These are phyloP conservation scores for Coemansia sp. DNA, from an alignment of 192 early-diverging fungal species.

Conservation along the genomic window DNA sequence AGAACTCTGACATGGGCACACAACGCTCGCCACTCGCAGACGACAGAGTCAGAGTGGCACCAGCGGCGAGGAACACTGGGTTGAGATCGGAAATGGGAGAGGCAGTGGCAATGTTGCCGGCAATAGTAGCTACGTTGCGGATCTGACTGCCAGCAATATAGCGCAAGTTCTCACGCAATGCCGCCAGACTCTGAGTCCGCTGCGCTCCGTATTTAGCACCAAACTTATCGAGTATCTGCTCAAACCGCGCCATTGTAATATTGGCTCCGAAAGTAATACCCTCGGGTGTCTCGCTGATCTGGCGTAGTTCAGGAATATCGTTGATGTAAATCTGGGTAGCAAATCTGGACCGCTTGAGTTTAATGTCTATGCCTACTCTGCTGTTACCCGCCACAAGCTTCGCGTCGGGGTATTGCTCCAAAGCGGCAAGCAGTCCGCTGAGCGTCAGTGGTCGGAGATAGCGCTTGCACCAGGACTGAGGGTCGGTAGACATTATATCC, in stretches of 20 bases:
- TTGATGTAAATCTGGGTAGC: constrained; percentile 64
- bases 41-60: constrained; percentile 55
- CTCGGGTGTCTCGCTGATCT: constrained; percentile 39
- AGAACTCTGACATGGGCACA: constrained; percentile 69
- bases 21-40: constrained; percentile 53
- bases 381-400: constrained; percentile 85
- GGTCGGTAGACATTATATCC: constrained; percentile 16
- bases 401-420: constrained; percentile 63
- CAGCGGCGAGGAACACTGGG: constrained; percentile 79
- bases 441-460: constrained; percentile 61
- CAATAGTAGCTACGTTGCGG: constrained; percentile 82
- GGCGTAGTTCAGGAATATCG: constrained; percentile 72
- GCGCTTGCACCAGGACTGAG: constrained; percentile 31
- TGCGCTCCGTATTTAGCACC: constrained; percentile 20
- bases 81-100: constrained; percentile 89
- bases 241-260: constrained; percentile 65
- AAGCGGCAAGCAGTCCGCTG: constrained; percentile 56
- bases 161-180: constrained; percentile 71
- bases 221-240: constrained; percentile 21
- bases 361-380: constrained; percentile 78
- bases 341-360: constrained; percentile 72
- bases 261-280: constrained; percentile 66
- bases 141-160: constrained; percentile 88
- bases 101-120: constrained; percentile 87
- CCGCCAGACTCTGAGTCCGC: constrained; percentile 63